A percentile compares a stretch with the other conserved stretches of the same genome.
Conservation (phyloP, 75 land plant genomes). For the Chamaecyparis obtusa region DNA sequence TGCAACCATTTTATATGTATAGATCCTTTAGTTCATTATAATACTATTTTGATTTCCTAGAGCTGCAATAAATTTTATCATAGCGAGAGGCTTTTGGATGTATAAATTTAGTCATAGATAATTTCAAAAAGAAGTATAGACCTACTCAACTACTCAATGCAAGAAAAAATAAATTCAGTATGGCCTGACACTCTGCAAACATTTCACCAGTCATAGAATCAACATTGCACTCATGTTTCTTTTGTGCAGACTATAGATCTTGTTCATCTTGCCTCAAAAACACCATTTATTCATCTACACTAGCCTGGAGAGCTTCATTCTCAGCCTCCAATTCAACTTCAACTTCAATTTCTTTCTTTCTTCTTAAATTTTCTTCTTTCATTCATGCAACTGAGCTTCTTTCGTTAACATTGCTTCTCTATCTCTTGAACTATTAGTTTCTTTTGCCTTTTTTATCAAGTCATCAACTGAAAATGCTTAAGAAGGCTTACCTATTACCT, state of each 20-base stretch:
- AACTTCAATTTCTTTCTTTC: slow-evolving; percentile 35
- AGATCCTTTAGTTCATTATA: no score
- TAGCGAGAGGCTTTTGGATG: neutral
- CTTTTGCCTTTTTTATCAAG: slow-evolving; percentile 34
- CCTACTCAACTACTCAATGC: neutral
- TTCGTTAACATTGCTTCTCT: slow-evolving; percentile 22
- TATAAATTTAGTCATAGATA: neutral
- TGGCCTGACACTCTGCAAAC: slow-evolving; percentile 99
- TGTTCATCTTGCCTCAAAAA: slow-evolving; percentile 54
- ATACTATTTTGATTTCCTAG: neutral
- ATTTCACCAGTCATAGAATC: slow-evolving; percentile 94
- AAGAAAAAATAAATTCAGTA: slow-evolving; percentile 6
- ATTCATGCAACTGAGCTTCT: slow-evolving; percentile 30
- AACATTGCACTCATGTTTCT: slow-evolving; percentile 85
- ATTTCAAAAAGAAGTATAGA: neutral
- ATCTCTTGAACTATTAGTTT: slow-evolving; percentile 24
- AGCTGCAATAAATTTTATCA: neutral
- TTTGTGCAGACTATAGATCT: slow-evolving; percentile 65
- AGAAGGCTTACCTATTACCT: neutral
- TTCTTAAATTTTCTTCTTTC: slow-evolving; percentile 26
- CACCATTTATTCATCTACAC: slow-evolving; percentile 59
- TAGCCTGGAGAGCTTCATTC: slow-evolving; percentile 27
- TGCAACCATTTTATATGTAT: neutral
- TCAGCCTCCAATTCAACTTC: slow-evolving; percentile 39
- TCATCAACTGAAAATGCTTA: slow-evolving; percentile 1